Conservation (phyloP, 805 yeast genomes). For the Candida germanica region DNA sequence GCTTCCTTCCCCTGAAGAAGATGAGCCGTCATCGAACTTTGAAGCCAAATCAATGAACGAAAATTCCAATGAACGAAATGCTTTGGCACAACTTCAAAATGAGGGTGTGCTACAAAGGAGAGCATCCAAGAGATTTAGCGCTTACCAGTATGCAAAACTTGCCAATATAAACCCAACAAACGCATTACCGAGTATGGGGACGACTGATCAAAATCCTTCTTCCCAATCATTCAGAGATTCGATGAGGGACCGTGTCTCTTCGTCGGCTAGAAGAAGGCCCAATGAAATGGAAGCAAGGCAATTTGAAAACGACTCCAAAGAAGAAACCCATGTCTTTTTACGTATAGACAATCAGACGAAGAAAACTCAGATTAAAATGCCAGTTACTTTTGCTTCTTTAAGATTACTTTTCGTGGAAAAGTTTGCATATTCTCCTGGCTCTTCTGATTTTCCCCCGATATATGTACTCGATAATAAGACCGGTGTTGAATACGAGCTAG, state of each 20-base stretch:
- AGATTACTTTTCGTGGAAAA: slow-evolving; percentile 79
- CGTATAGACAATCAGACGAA: slow-evolving; percentile 53
- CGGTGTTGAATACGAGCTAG: slow-evolving; percentile 74
- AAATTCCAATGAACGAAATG: slow-evolving; percentile 7
- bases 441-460: slow-evolving; percentile 71
- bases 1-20: background rate
- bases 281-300: too few species aligned
- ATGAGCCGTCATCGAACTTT: background rate
- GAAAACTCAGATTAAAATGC: slow-evolving; percentile 45
- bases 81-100: slow-evolving; percentile 14
- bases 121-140: slow-evolving; percentile 91
- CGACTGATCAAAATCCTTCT: slow-evolving; percentile 4
- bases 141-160: slow-evolving; percentile 83
- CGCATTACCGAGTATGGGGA: slow-evolving; percentile 8
- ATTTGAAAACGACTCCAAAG: slow-evolving; percentile 1
- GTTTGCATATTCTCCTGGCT: slow-evolving; percentile 78
- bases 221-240: slow-evolving; percentile 9
- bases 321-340: slow-evolving; percentile 38
- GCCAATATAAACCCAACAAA: slow-evolving; percentile 34
- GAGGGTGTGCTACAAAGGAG: slow-evolving; percentile 60
- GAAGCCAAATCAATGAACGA: slow-evolving; percentile 1
- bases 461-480: slow-evolving; percentile 61
- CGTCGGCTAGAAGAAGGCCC: background rate
- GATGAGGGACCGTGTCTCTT: slow-evolving; percentile 3
- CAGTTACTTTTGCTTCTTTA: slow-evolving; percentile 50